These are phyloP conservation scores for Grosmannia serpens DNA, from an alignment of 2,329 filamentous ascomycete genomes.

Conservation along the genomic window DNA sequence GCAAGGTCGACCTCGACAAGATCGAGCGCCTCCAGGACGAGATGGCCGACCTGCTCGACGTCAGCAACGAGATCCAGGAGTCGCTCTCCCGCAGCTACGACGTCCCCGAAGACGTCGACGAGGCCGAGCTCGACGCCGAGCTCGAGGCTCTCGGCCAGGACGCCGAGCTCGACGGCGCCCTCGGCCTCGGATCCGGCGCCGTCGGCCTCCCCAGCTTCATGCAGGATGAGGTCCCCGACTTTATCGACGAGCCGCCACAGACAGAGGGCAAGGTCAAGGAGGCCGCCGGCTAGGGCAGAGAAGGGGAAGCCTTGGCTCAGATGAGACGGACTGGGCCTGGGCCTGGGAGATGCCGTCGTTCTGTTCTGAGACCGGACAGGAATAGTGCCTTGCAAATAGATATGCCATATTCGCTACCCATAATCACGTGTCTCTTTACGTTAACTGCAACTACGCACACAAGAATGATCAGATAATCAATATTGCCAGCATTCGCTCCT, in stretches of 20 bases:
- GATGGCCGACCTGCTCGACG: constrained; percentile 96
- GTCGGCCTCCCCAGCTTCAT: constrained; percentile 70
- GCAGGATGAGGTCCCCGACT: constrained; percentile 80
- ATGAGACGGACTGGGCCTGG: too few relatives aligned
- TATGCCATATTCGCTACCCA: too few relatives aligned
- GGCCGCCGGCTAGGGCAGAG: constrained; percentile 4
- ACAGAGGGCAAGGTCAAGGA: constrained; percentile 13
- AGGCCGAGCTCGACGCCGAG: constrained; percentile 92
- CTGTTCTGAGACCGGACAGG: too few relatives aligned
- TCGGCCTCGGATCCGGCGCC: constrained; percentile 32
- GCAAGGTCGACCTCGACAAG: constrained; percentile 94
- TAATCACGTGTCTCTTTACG: too few relatives aligned
- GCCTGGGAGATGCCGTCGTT: too few relatives aligned
- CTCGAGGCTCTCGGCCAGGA: constrained; percentile 89
- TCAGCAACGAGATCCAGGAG: constrained; percentile 97
- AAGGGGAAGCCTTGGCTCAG: too few relatives aligned
- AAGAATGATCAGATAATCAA: neutral
- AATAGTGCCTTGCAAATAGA: too few relatives aligned
- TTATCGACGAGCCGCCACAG: constrained; percentile 78
- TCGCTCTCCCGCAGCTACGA: constrained; percentile 85
- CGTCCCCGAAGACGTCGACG: constrained; percentile 91
- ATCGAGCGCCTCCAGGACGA: constrained; percentile 97
- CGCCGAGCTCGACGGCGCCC: constrained; percentile 64
- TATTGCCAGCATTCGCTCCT: neutral
- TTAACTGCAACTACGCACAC: neutral